Base-by-base conservation (phyloP, 2,329 filamentous ascomycete genomes). In the Fonsecaea pugnacius region DNA sequence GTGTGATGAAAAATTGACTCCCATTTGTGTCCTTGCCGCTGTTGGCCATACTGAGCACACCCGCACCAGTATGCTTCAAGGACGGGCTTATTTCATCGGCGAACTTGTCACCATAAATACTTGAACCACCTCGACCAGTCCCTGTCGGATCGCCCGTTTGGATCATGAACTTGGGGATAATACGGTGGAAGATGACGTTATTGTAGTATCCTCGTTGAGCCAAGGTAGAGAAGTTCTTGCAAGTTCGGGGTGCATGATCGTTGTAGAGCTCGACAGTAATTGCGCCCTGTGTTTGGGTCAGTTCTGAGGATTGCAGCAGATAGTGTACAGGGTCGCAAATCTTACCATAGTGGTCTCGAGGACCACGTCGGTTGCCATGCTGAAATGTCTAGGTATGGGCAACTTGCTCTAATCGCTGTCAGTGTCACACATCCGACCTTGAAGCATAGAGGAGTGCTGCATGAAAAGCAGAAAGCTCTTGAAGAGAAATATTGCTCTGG, bases 1-100 rank as follows among this genome's bases (percentile, higher is more conserved):
- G 83, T 0, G 95, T 98, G 70, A 99, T 88, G 76, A 98, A 98
- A 79, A 98, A 99, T 79, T 98, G 95, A 64, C 87, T 91, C 24
- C 94, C 94, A 77, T 98, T 98, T 38, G 94, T 96, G 77, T 98
- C 87, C 8, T 91, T 91, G 0, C 95, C 95, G 16, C 89, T 88
- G 78, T 99, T 99, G 65, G 95, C 95, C 95, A 99, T 99, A 79
- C 89, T 92, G 72, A 99, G 80, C n/a, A 98, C 84, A 1, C 94
- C 94, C 3, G 94, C 93, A 40, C 94, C 94, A 0, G 92, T 96
- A 80, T 99, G 95, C 75, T 94, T 95, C 60, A 99, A 81, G 4
- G 82, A 80, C 1, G 87, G 79, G 53, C 85, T 81, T 72, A 98
- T 94, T 83, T 99, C 95, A 79, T 99, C 95, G 66, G 89, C 91